Conservation (phyloP, 306 rosid genomes). For the Corylus americana region DNA sequence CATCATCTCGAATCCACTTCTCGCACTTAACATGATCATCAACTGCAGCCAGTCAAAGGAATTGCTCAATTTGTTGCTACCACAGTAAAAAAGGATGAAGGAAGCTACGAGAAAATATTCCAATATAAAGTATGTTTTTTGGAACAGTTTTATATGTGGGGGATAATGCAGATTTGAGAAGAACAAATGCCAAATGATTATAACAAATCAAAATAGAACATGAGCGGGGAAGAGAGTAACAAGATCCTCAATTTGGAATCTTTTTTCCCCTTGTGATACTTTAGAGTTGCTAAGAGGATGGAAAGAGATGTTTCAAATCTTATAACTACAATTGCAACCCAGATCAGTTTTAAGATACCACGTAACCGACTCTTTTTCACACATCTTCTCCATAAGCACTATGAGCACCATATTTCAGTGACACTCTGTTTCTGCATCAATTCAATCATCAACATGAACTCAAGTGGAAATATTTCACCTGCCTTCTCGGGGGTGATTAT, state of each 20-base stretch:
- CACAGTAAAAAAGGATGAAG: slow-evolving; percentile 9
- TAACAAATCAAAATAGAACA: not conserved
- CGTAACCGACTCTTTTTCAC: not conserved
- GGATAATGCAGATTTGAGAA: not conserved
- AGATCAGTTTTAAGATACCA: not conserved
- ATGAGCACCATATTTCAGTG: not conserved
- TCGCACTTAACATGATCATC: slow-evolving; percentile 94
- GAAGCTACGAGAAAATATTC: not conserved
- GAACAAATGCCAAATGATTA: not conserved
- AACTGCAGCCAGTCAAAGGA: slow-evolving; percentile 56
- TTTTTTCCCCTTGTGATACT: not conserved
- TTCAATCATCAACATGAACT: not conserved
- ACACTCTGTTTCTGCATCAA: not conserved
- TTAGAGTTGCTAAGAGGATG: not conserved
- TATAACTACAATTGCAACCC: not conserved
- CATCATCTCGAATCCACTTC: slow-evolving; percentile 84
- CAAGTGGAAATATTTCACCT: not conserved
- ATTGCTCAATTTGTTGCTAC: slow-evolving; percentile 36
- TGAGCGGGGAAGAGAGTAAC: not conserved
- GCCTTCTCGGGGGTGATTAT: not conserved
- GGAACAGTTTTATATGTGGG: not conserved
- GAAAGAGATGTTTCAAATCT: not conserved
- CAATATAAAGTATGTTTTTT: not conserved
- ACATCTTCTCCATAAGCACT: not conserved
- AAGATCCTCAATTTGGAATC: not conserved